Percentiles rank a stretch among this genome's conserved stretches.
phyloP scores from a whole-genome alignment of 2,329 filamentous ascomycete genomes.

The Fusarium sp. region DNA sequence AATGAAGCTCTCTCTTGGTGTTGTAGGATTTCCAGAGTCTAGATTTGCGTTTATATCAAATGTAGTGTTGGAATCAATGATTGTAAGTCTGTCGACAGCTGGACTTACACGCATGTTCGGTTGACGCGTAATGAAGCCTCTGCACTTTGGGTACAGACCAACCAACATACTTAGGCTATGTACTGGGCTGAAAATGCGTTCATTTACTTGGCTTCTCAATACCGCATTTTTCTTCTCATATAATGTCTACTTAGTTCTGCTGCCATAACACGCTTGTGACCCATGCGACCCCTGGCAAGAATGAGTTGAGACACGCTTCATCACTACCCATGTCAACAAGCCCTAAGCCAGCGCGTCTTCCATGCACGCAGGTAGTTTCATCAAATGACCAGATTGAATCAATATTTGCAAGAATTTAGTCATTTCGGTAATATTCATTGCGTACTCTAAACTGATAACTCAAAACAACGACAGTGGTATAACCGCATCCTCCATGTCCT shows the following conservation, averaged over 20 bases:
- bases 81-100: background rate
- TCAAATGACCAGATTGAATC: background rate
- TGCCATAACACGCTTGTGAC: conserved; percentile 19
- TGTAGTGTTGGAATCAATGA: background rate
- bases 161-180: background rate
- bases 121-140: conserved; percentile 18
- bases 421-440: conserved; percentile 16
- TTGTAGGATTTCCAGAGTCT: too few species aligned
- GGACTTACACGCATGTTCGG: conserved; percentile 30
- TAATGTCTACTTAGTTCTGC: background rate
- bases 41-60: background rate
- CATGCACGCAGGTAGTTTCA: conserved; percentile 15
- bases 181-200: background rate
- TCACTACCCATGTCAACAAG: conserved; percentile 44
- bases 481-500: conserved; percentile 28
- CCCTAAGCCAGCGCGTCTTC: conserved; percentile 41
- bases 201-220: background rate
- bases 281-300: conserved; percentile 43
- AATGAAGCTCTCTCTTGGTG: background rate
- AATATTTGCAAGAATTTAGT: background rate
- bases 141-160: background rate
- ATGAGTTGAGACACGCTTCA: conserved; percentile 39
- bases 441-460: conserved; percentile 24
- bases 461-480: conserved; percentile 45
- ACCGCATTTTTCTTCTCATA: conserved; percentile 5